Percentiles rank a stretch among this genome's conserved stretches.
Conservation (phyloP, 306 rosid genomes). For the Begonia fuchsioides region DNA sequence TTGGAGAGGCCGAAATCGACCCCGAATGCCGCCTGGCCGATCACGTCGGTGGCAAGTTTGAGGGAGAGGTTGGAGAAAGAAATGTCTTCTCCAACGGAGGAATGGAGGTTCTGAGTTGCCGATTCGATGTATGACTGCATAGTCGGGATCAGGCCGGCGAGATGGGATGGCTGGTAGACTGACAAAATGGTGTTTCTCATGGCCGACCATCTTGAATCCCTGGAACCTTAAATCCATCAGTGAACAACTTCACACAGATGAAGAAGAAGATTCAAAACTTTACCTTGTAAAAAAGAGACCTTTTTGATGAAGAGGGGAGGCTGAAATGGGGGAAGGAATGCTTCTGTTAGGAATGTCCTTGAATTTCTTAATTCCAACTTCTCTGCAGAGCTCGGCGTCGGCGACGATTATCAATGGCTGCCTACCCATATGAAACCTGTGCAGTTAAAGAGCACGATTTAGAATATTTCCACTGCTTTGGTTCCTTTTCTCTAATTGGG, state of each 20-base stretch:
- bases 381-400: slow-evolving; percentile 84
- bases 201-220: slow-evolving; percentile 84
- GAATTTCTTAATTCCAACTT: slow-evolving; percentile 70
- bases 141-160: slow-evolving; percentile 59
- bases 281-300: slow-evolving; percentile 89
- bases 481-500: not conserved
- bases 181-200: slow-evolving; percentile 73
- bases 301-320: slow-evolving; percentile 84
- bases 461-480: not conserved
- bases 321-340: slow-evolving; percentile 79
- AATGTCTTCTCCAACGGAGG: slow-evolving; percentile 27
- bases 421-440: slow-evolving; percentile 93
- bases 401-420: slow-evolving; percentile 76
- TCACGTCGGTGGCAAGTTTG: slow-evolving; percentile 60
- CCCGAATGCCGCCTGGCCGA: slow-evolving; percentile 87
- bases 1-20: slow-evolving; percentile 67
- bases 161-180: slow-evolving; percentile 66
- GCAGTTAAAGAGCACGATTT: not conserved
- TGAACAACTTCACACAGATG: too few relatives aligned
- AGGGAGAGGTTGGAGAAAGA: slow-evolving; percentile 60
- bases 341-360: slow-evolving; percentile 72
- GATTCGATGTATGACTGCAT: slow-evolving; percentile 72
- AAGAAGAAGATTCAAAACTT: not conserved
- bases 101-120: slow-evolving; percentile 51
- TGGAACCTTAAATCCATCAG: slow-evolving; percentile 14